Conservation (phyloP, 352 stramenopile species). For the Globisporangium radiosum region DNA sequence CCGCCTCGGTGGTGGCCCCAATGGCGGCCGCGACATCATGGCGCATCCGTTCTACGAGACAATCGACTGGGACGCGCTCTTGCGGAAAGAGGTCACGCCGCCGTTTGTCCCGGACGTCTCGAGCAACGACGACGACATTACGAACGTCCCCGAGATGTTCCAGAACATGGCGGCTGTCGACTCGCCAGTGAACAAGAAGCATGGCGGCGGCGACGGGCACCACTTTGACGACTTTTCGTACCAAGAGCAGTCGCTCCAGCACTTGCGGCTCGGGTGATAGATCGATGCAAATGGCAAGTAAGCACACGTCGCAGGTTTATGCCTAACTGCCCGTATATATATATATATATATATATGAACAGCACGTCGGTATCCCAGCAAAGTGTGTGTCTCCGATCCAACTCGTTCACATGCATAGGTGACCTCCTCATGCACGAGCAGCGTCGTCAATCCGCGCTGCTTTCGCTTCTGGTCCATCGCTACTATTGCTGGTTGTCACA, state of each 20-base stretch:
- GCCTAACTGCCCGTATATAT: too few relatives aligned
- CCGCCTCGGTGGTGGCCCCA: slow-evolving; percentile 87
- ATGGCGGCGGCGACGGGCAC: slow-evolving; percentile 46
- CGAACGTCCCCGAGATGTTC: slow-evolving; percentile 88
- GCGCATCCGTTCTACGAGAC: slow-evolving; percentile 78
- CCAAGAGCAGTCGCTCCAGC: slow-evolving; percentile 47
- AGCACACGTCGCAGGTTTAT: too few relatives aligned
- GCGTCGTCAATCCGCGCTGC: too few relatives aligned
- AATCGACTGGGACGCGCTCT: slow-evolving; percentile 84
- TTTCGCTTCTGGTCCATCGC: too few relatives aligned
- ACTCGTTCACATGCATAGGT: too few relatives aligned
- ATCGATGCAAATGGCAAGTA: too few relatives aligned
- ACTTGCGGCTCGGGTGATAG: too few relatives aligned
- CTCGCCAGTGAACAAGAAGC: slow-evolving; percentile 85
- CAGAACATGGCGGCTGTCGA: slow-evolving; percentile 86
- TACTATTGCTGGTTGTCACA: background rate
- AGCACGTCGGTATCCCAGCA: too few relatives aligned
- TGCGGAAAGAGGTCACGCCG: slow-evolving; percentile 79
- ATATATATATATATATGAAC: too few relatives aligned
- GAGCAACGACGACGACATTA: slow-evolving; percentile 80
- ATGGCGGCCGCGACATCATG: slow-evolving; percentile 85
- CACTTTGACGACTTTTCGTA: slow-evolving; percentile 90
- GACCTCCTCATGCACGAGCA: background rate
- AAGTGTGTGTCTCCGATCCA: too few relatives aligned
- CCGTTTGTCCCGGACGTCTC: slow-evolving; percentile 76